These are phyloP conservation scores for Thalia dealbata DNA, from an alignment of 176 grass and related monocot species.

Conservation along the genomic window DNA sequence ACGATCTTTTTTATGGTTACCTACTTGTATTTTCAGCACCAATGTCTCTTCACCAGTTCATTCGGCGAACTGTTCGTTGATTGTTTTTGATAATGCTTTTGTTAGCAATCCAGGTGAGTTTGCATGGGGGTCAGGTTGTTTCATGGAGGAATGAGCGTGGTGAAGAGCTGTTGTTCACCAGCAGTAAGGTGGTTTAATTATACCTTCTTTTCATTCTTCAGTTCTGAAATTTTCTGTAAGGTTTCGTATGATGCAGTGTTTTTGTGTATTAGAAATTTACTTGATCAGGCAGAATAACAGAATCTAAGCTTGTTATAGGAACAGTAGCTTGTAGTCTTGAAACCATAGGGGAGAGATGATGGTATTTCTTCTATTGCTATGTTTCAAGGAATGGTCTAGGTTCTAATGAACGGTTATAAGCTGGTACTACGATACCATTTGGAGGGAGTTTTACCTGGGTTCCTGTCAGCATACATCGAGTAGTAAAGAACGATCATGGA, in stretches of 20 bases:
- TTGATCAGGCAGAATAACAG: background rate
- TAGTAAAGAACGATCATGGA: background rate
- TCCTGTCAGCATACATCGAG: background rate
- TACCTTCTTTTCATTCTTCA: background rate
- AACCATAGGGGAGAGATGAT: background rate
- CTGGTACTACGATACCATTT: background rate
- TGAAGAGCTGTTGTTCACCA: conserved; percentile 92
- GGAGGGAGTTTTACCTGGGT: background rate
- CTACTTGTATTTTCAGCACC: background rate
- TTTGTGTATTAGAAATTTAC: background rate
- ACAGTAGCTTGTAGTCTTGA: background rate
- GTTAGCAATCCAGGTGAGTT: conserved; percentile 63
- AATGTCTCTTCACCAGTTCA: background rate
- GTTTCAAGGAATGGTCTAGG: background rate
- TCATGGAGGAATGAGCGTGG: conserved; percentile 91
- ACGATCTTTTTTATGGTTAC: background rate
- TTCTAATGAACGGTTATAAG: background rate
- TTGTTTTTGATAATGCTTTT: conserved; percentile 10
- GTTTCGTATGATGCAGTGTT: background rate
- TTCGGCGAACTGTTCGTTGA: background rate
- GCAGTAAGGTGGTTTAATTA: conserved; percentile 52
- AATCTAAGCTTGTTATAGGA: background rate
- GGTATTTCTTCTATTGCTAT: background rate
- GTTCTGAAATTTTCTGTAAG: background rate
- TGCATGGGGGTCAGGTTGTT: conserved; percentile 81